These are phyloP conservation scores for Mycena amicta DNA, from an alignment of 768 basidiomycete genomes.

Conservation along the genomic window DNA sequence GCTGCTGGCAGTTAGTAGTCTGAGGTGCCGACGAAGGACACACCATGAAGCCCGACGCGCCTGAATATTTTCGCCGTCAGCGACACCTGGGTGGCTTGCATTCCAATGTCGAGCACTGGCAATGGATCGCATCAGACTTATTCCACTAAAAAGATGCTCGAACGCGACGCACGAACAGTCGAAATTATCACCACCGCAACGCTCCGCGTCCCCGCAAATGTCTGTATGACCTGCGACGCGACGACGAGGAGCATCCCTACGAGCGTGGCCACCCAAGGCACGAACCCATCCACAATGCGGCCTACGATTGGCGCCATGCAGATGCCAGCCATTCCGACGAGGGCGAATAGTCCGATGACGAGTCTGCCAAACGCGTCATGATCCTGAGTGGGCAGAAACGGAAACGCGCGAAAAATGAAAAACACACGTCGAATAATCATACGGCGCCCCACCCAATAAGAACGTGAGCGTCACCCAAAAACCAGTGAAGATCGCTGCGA, in stretches of 20 bases:
- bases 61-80: constrained; percentile 42
- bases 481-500: constrained; percentile 37
- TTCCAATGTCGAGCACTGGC: constrained; percentile 44
- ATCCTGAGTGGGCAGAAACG: constrained; percentile 49
- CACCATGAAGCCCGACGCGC: constrained; percentile 46
- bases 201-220: constrained; percentile 50
- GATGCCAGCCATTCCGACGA: constrained; percentile 56
- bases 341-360: constrained; percentile 59
- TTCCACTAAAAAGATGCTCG: background rate
- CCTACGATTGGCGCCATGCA: constrained; percentile 56
- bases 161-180: constrained; percentile 39
- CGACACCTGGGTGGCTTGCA: constrained; percentile 57
- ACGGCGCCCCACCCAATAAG: constrained; percentile 58
- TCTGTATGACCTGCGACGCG: constrained; percentile 47
- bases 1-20: constrained; percentile 30
- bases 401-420: too few species aligned
- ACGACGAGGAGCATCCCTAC: constrained; percentile 41
- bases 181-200: constrained; percentile 55
- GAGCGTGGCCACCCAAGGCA: constrained; percentile 61
- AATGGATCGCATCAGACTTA: background rate
- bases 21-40: background rate
- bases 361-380: constrained; percentile 53
- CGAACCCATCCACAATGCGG: constrained; percentile 51
- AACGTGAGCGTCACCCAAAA: constrained; percentile 63
- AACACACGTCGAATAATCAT: constrained; percentile 54